Conservation (phyloP, 306 rosid genomes). For the Nissolia schottii region DNA sequence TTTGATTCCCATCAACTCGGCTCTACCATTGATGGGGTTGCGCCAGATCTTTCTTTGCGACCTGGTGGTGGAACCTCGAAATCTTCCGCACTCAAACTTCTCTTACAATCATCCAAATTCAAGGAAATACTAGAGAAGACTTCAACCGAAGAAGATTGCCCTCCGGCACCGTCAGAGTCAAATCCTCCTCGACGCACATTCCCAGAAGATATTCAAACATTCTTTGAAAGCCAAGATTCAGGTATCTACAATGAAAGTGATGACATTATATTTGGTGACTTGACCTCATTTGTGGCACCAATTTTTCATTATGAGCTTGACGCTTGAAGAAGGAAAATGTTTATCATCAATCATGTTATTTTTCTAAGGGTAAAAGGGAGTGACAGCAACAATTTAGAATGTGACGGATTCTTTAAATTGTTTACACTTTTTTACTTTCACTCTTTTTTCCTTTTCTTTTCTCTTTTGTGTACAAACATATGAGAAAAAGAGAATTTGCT, state of each 20-base stretch:
- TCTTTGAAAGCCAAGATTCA: constrained; percentile 59
- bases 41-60: neutral
- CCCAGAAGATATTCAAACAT: constrained; percentile 87
- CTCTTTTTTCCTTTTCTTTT: too few species aligned
- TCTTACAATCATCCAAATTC: constrained; percentile 55
- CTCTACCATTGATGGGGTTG: neutral
- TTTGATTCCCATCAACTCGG: constrained; percentile 10
- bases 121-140: constrained; percentile 60
- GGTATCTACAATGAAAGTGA: constrained; percentile 44
- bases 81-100: constrained; percentile 45
- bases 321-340: constrained; percentile 23
- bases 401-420: neutral
- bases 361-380: neutral
- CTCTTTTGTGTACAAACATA: neutral
- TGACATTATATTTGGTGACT: constrained; percentile 66
- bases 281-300: constrained; percentile 45
- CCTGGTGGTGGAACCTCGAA: neutral
- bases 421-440: neutral
- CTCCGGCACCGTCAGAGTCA: constrained; percentile 21
- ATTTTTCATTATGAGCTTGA: constrained; percentile 67
- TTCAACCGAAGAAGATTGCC: constrained; percentile 2
- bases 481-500: neutral
- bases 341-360: neutral
- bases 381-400: neutral
- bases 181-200: constrained; percentile 50